These are phyloP conservation scores for Sclerotinia subarctica DNA, from an alignment of 2,329 filamentous ascomycete species.

Conservation along the genomic window DNA sequence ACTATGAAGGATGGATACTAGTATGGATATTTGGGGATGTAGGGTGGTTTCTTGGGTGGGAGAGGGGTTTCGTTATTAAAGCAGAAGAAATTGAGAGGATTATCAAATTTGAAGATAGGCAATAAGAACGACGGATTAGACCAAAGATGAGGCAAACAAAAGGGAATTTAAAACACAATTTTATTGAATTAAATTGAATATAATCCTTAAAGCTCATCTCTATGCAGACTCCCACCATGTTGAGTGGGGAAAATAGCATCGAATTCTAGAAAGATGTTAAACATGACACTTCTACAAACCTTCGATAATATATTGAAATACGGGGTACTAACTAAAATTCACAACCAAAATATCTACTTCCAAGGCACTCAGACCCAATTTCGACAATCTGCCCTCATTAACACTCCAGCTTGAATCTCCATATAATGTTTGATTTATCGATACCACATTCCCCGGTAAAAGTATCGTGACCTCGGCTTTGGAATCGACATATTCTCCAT, in stretches of 20 bases:
- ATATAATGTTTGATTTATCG: conserved; percentile 26
- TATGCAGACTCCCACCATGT: no score
- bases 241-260: no score
- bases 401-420: conserved; percentile 30
- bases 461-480: conserved; percentile 22
- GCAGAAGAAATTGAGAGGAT: no score
- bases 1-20: not conserved
- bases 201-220: no score
- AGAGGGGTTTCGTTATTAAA: no score
- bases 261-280: not conserved
- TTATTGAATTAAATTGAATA: no score
- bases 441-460: conserved; percentile 24
- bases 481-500: conserved; percentile 36
- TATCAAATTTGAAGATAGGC: no score
- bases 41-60: no score
- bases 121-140: no score
- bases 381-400: conserved; percentile 25
- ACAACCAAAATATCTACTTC: conserved; percentile 32
- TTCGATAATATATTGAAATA: no score
- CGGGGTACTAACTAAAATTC: conserved; percentile 19
- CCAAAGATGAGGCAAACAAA: no score
- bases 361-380: conserved; percentile 28
- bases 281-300: not conserved
- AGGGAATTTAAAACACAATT: no score
- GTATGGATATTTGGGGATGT: not conserved